Conservation (phyloP, 2,329 filamentous ascomycete genomes). For the Phyllosticta citriasiana region DNA sequence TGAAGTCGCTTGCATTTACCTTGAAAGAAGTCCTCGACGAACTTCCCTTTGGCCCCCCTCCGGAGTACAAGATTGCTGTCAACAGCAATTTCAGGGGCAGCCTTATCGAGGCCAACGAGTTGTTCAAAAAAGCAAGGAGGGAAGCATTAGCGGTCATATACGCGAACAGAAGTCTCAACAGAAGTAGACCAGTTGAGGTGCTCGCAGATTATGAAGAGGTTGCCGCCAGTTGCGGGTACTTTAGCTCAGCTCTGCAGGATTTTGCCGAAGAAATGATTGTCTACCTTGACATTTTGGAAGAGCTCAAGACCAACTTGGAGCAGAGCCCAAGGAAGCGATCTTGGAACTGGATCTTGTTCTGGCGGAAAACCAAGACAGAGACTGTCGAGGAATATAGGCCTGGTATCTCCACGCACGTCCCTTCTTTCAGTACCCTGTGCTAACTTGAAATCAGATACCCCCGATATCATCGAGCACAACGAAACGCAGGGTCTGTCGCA, state of each 20-base stretch:
- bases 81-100: conserved; percentile 75
- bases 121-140: conserved; percentile 68
- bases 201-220: conserved; percentile 96
- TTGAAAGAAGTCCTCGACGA: conserved; percentile 81
- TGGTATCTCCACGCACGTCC: conserved; percentile 13
- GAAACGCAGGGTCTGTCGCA: conserved; percentile 22
- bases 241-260: conserved; percentile 82
- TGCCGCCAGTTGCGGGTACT: conserved; percentile 93
- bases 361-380: conserved; percentile 38
- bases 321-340: conserved; percentile 52
- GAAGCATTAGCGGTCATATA: conserved; percentile 74
- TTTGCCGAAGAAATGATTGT: conserved; percentile 83
- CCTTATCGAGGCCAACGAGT: conserved; percentile 64
- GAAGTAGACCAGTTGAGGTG: conserved; percentile 58
- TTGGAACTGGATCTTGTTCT: conserved; percentile 84
- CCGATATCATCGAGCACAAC: conserved; percentile 18
- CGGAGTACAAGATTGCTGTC: conserved; percentile 59
- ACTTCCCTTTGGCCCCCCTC: conserved; percentile 64
- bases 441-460: conserved; percentile 16
- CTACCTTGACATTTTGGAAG: conserved; percentile 75
- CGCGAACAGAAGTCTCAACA: conserved; percentile 62
- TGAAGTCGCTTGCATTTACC: conserved; percentile 92
- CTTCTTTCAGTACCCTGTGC: background rate
- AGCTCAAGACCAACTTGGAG: conserved; percentile 62
- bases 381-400: conserved; percentile 13